Evolutionary conservation across 805 yeast species (phyloP), one percentile per base, ranked within the genome.

Genomic region (Danielozyma ontarioensis): DNA sequence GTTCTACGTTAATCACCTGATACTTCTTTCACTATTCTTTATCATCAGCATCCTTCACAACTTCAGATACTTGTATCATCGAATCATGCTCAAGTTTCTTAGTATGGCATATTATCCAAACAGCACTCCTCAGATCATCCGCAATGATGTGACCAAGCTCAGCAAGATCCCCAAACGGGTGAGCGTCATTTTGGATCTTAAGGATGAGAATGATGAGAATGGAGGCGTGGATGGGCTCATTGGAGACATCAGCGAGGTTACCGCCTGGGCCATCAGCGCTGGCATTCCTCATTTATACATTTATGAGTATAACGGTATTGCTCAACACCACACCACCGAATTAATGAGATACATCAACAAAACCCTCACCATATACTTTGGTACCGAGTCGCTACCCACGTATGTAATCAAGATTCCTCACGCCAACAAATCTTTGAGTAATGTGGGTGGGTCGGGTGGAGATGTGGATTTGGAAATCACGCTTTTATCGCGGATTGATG

Each of bases 231-330:
- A 81, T 39, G 96, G 95, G 0, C 64, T 90, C 27, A 67, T 89
- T 47, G 78, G 76, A 44, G 85, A 85, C 47, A 72, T 81, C 4
- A 74, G 89, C 29, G 96, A 89, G 48, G 42, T 89, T 24, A 72
- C 78, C 1, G 79, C 93, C 4, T 93, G 98, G 98, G 72, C 87
- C 25, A 56, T 86, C n/a, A 82, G 94, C 22, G 78, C 90, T n/a
- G 96, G 96, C 2, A 76, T 88, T 31, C 76, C 78, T 26, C 62
- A 67, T 38, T 64, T 90, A 39, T 69, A 83, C 3, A 66, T 93
- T 27, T 90, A 86, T 62, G 97, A 93, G 58, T 73, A 73, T 50
- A 78, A 76, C 35, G 97, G 96, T 2, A 59, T 72, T 2, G 55
- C 51, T 31, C 41, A 46, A 29, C 21, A 26, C 5, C 32, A 41